These are phyloP conservation scores for Cyberlindnera euphorbiiphila DNA, from an alignment of 805 yeast genomes.

Conservation along the genomic window DNA sequence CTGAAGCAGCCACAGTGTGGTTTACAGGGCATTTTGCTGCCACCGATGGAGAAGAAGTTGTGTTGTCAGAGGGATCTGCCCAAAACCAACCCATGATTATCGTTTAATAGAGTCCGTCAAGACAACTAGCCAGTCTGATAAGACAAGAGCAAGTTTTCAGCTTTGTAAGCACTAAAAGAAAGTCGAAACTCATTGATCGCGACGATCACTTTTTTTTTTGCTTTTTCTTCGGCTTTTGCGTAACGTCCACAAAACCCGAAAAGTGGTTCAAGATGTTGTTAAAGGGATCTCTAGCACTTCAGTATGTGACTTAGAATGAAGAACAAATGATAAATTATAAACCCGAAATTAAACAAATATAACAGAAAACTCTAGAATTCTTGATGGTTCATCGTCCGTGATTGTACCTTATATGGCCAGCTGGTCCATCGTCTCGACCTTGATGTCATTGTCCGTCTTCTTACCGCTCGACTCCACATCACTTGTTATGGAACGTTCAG, in stretches of 20 bases:
- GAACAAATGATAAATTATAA: too few species aligned
- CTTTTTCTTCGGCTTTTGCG: background rate
- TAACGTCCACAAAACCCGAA: background rate
- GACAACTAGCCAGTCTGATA: too few species aligned
- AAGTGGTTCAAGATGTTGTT: too few species aligned
- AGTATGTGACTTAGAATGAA: background rate
- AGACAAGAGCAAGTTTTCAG: too few species aligned
- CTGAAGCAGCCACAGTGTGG: slow-evolving; percentile 9
- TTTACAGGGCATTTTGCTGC: slow-evolving; percentile 14
- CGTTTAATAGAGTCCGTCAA: too few species aligned
- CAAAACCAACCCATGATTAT: slow-evolving; percentile 86
- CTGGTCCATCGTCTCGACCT: background rate
- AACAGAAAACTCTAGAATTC: too few species aligned
- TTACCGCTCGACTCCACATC: slow-evolving; percentile 11
- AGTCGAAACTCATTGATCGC: too few species aligned
- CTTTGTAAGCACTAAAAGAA: too few species aligned
- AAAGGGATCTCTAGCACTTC: too few species aligned
- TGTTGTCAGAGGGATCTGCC: slow-evolving; percentile 43
- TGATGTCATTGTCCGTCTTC: background rate
- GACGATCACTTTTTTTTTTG: too few species aligned
- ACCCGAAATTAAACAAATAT: too few species aligned
- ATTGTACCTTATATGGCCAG: background rate
- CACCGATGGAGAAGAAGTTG: slow-evolving; percentile 3
- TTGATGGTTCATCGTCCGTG: background rate
- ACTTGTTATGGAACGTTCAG: too few species aligned